These are phyloP conservation scores for Aspergillus pseudoviridinutans DNA, from an alignment of 2,329 filamentous ascomycete genomes.

Conservation along the genomic window DNA sequence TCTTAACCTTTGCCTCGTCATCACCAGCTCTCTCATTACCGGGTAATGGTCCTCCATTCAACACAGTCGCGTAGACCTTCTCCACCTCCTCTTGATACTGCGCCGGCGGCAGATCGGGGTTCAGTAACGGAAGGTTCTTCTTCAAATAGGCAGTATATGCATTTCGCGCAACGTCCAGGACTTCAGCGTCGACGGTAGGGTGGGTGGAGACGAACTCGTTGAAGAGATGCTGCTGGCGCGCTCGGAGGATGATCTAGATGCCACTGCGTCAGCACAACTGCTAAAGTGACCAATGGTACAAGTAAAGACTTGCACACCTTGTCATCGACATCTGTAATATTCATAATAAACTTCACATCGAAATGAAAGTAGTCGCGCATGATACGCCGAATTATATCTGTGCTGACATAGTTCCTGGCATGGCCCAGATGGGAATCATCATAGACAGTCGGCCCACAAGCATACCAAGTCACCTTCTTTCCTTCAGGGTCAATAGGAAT, in stretches of 20 bases:
- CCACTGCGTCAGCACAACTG: slow-evolving; percentile 7
- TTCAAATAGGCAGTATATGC: slow-evolving; percentile 58
- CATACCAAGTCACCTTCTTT: slow-evolving; percentile 76
- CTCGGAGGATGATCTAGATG: slow-evolving; percentile 57
- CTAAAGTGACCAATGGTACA: neutral
- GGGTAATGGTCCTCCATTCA: slow-evolving; percentile 53
- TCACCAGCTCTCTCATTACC: slow-evolving; percentile 60
- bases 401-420: slow-evolving; percentile 85
- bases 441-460: slow-evolving; percentile 83
- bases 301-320: slow-evolving; percentile 46
- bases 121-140: slow-evolving; percentile 61
- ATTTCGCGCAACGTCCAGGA: slow-evolving; percentile 46
- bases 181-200: slow-evolving; percentile 40
- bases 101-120: slow-evolving; percentile 42
- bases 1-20: slow-evolving; percentile 81
- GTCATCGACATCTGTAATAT: slow-evolving; percentile 82
- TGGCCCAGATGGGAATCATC: slow-evolving; percentile 80
- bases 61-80: slow-evolving; percentile 51
- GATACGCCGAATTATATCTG: slow-evolving; percentile 81
- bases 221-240: slow-evolving; percentile 75
- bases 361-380: slow-evolving; percentile 79
- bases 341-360: slow-evolving; percentile 84
- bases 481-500: slow-evolving; percentile 65
- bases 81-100: slow-evolving; percentile 47
- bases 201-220: slow-evolving; percentile 59